Evolutionary conservation across 2,329 filamentous ascomycete genomes (phyloP).

Genomic region (Zymoseptoria tritici): DNA sequence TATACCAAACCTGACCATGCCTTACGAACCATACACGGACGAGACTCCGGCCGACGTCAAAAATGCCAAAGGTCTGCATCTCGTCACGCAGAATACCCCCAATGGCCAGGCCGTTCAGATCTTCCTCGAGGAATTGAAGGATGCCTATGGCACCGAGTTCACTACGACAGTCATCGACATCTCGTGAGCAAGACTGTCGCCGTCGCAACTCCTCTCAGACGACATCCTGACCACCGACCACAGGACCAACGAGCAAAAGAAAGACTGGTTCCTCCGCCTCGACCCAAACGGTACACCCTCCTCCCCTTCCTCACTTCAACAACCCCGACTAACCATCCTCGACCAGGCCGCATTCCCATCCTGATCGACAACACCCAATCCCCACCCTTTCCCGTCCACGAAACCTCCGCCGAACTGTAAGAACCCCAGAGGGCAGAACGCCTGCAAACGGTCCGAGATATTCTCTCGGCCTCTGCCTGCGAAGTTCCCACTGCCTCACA

Average conservation of each 20-base stretch:
- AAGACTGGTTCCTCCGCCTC: conserved; percentile 46
- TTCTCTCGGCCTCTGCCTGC: too few species aligned
- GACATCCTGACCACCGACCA: background rate
- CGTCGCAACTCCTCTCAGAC: background rate
- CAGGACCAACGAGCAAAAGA: conserved; percentile 48
- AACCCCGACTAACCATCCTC: conserved; percentile 4
- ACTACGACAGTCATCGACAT: conserved; percentile 45
- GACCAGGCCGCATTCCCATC: conserved; percentile 40
- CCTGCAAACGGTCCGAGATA: too few species aligned
- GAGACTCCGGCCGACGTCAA: conserved; percentile 41
- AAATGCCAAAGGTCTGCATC: conserved; percentile 45
- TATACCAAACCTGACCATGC: conserved; percentile 22
- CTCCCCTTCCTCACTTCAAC: conserved; percentile 4
- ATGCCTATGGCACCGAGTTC: conserved; percentile 44
- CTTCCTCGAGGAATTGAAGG: conserved; percentile 48
- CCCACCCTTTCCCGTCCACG: conserved; percentile 46
- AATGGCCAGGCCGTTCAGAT: conserved; percentile 49
- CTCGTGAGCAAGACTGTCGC: conserved; percentile 10
- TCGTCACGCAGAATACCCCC: conserved; percentile 46
- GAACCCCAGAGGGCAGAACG: too few species aligned
- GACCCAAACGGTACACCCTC: conserved; percentile 27
- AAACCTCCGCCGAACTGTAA: conserved; percentile 45
- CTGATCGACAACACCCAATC: conserved; percentile 44
- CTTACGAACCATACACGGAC: conserved; percentile 36
- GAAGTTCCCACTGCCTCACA: too few species aligned